Evolutionary conservation across 495 filamentous ascomycete genomes (phyloP), one percentile per base, ranked within the genome.

Genomic region (Aspergillus saccharolyticus): DNA sequence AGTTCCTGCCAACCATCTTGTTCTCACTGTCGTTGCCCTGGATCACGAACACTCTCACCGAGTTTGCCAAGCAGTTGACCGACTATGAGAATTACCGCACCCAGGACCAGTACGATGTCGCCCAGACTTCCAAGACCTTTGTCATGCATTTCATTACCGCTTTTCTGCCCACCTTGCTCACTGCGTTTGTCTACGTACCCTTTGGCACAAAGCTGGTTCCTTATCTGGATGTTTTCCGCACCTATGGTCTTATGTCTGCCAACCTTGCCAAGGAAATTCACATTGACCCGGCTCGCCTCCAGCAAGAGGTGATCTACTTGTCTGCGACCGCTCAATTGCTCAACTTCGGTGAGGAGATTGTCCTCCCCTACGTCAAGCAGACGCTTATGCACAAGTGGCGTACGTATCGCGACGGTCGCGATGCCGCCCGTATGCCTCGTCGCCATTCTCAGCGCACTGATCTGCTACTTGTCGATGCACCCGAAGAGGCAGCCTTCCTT

Each of bases 71-170:
- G 8, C 78, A 75, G 42, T 78, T 98, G 24, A 96, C 88, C 18
- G 80, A 94, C 18, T 83, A 83, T 55, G 94, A 98, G 59, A 98
- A 98, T 67, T 94, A 96, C 72, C 88, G 92, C 61, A 96, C 90
- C 0, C 77, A 84, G 22, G 89, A 90, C 56, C 79, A 84, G 17
- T 90, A 96, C 63, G 85, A 94, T 58, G 78, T 85, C 3, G 85
- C 91, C 1, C 83, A 96, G 64, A 91, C 91, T 2, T 80, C 85
- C 54, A 98, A 98, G 74, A 85, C 91, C 14, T 97, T 98, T 65
- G 83, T 97, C 16, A 81, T 98, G 67, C 96, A 96, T 74, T 95
- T 97, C 67, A 94, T 98, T 70, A 96, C 90, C 16, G 91, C 92
- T 0, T 98, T 96, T 66, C 81, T 96, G 4, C 88, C 90, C 0